A percentile compares a stretch with the other conserved stretches of the same genome.
Evolutionary conservation across 495 filamentous ascomycete genomes (phyloP).

Genomic region (Aspergillus wentii): DNA sequence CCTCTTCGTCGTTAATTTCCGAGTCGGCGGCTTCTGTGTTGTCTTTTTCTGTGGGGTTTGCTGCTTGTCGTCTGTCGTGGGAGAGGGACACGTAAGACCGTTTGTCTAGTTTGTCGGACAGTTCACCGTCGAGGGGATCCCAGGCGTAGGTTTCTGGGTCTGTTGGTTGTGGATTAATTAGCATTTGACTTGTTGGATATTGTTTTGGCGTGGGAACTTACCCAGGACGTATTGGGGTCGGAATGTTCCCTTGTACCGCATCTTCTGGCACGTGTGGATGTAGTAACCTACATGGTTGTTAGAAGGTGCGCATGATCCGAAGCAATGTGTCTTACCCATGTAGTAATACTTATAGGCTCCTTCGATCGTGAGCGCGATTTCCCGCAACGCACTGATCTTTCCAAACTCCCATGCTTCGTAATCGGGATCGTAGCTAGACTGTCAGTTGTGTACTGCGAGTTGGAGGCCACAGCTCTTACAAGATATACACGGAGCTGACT

Average conservation of each 20-base stretch:
- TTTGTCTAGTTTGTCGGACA: conserved; percentile 57
- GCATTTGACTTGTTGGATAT: background rate
- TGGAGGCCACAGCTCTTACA: no score
- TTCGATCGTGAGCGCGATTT: conserved; percentile 75
- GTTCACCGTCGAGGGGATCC: conserved; percentile 65
- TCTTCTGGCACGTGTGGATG: conserved; percentile 68
- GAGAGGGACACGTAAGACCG: conserved; percentile 67
- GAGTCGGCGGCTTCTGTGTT: conserved; percentile 16
- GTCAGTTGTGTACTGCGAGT: conserved; percentile 7
- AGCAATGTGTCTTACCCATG: conserved; percentile 49
- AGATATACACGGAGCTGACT: conserved; percentile 92
- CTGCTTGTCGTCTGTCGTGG: conserved; percentile 29
- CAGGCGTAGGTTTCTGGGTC: conserved; percentile 73
- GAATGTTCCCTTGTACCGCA: conserved; percentile 90
- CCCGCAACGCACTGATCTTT: conserved; percentile 81
- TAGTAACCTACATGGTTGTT: conserved; percentile 51
- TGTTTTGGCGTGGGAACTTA: conserved; percentile 16
- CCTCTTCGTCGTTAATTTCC: conserved; percentile 32
- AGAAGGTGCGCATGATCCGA: background rate
- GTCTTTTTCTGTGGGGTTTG: conserved; percentile 13
- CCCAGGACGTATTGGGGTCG: conserved; percentile 75
- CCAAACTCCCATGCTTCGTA: conserved; percentile 77
- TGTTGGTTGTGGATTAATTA: conserved; percentile 16
- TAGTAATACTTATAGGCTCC: conserved; percentile 69
- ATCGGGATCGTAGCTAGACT: conserved; percentile 66